These are phyloP conservation scores for Elaeis oleifera DNA, from an alignment of 202 grass and related monocot species.

Conservation along the genomic window DNA sequence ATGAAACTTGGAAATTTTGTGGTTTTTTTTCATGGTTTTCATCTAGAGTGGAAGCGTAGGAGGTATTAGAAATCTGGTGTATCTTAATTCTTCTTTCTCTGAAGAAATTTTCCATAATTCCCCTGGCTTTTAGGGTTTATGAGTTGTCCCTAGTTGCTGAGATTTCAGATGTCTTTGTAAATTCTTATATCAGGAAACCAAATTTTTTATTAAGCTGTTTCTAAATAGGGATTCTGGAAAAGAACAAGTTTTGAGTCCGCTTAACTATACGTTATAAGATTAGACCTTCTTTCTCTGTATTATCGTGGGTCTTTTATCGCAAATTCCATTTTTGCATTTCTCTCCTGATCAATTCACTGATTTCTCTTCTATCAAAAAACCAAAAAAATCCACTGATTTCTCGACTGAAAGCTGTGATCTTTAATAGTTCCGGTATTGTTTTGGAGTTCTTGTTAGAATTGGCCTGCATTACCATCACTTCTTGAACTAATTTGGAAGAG, in stretches of 20 bases:
- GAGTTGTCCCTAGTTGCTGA: too few species aligned
- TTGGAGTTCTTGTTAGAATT: too few species aligned
- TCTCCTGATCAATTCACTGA: not conserved
- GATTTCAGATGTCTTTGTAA: too few species aligned
- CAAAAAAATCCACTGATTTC: not conserved
- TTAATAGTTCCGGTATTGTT: not conserved
- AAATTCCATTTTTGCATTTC: not conserved
- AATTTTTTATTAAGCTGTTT: too few species aligned
- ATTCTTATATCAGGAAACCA: too few species aligned
- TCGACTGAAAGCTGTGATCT: not conserved
- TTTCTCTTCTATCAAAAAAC: not conserved
- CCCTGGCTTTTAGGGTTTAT: not conserved
- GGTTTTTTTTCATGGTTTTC: constrained; percentile 1
- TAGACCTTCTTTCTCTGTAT: too few species aligned
- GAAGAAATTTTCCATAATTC: not conserved
- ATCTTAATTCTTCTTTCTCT: not conserved
- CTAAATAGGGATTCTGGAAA: too few species aligned
- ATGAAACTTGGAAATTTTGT: not conserved
- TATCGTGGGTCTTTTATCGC: not conserved
- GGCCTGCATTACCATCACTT: not conserved
- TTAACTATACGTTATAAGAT: too few species aligned
- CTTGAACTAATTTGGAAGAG: not conserved
- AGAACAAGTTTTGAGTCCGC: too few species aligned
- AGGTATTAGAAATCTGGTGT: not conserved
- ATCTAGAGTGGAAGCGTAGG: too few species aligned